Evolutionary conservation across 225 moss, liverwort and hornwort species (phyloP).

Genomic region (Bryum argenteum): DNA sequence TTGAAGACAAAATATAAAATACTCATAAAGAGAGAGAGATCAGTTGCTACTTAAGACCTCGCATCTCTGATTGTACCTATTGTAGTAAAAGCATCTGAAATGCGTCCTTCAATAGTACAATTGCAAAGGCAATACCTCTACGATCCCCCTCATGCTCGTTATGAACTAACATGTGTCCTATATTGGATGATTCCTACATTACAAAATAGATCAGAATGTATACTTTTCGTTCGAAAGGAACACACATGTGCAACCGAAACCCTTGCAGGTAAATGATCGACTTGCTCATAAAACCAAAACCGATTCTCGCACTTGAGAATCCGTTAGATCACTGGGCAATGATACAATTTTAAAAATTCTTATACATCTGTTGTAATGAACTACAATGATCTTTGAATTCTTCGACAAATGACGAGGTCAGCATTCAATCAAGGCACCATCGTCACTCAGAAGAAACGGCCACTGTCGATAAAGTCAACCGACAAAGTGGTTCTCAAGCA

Average conservation of each 20-base stretch:
- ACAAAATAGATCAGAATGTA: not conserved
- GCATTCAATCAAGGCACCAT: slow-evolving; percentile 6
- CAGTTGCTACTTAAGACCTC: slow-evolving; percentile 18
- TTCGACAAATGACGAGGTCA: not conserved
- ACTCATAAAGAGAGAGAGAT: slow-evolving; percentile 6
- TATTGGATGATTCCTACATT: not conserved
- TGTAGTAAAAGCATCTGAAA: slow-evolving; percentile 25
- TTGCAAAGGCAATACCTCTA: slow-evolving; percentile 23
- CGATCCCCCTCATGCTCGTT: slow-evolving; percentile 28
- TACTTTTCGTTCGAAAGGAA: slow-evolving; percentile 3
- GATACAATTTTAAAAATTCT: slow-evolving; percentile 9
- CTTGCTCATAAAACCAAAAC: slow-evolving; percentile 5
- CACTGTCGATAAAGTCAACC: no score
- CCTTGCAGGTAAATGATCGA: slow-evolving; percentile 6
- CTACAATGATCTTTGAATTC: not conserved
- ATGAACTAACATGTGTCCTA: slow-evolving; percentile 22
- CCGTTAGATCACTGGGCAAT: not conserved
- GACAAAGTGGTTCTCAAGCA: slow-evolving; percentile 7
- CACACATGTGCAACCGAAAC: slow-evolving; percentile 12
- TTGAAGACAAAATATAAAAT: not conserved
- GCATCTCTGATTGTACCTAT: slow-evolving; percentile 7
- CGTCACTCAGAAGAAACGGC: no score
- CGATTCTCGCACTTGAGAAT: not conserved
- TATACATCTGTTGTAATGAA: not conserved
- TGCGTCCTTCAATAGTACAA: slow-evolving; percentile 20